Conservation (phyloP, 495 filamentous ascomycete species). For the Hypoxylon perforatum region DNA sequence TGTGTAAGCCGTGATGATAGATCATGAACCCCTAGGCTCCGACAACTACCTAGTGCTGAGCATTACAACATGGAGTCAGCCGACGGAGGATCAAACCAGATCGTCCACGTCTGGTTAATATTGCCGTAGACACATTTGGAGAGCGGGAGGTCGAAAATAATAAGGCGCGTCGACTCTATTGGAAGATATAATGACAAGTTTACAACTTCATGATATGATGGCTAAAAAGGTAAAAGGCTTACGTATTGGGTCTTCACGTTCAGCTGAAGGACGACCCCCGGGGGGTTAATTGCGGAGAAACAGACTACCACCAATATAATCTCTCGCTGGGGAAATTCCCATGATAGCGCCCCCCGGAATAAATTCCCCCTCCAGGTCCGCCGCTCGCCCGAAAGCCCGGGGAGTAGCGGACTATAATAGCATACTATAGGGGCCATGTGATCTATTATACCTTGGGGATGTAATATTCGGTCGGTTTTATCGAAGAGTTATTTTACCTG, state of each 20-base stretch:
- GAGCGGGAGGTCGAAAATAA: too few species aligned
- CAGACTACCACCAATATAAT: slow-evolving; percentile 25
- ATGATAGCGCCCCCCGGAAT: slow-evolving; percentile 28
- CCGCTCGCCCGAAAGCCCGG: slow-evolving; percentile 25
- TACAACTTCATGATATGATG: too few species aligned
- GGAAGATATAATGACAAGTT: too few species aligned
- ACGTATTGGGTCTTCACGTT: neutral
- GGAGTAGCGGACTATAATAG: neutral
- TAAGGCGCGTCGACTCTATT: too few species aligned
- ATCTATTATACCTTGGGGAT: slow-evolving; percentile 8
- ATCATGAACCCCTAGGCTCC: slow-evolving; percentile 10
- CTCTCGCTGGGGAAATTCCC: slow-evolving; percentile 26
- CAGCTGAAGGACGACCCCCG: slow-evolving; percentile 13
- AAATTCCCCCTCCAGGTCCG: slow-evolving; percentile 10
- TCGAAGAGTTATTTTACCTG: slow-evolving; percentile 3
- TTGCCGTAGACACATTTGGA: too few species aligned
- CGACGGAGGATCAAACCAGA: too few species aligned
- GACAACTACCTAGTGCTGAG: too few species aligned
- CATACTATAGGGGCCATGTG: slow-evolving; percentile 14
- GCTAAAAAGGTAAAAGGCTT: too few species aligned
- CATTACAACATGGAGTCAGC: too few species aligned
- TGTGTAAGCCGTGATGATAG: slow-evolving; percentile 7
- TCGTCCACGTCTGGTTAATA: too few species aligned
- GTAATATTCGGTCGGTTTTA: slow-evolving; percentile 13
- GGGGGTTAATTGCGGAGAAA: slow-evolving; percentile 26